Base-by-base conservation (phyloP, 306 rosid species). In the Quercus gilva region DNA sequence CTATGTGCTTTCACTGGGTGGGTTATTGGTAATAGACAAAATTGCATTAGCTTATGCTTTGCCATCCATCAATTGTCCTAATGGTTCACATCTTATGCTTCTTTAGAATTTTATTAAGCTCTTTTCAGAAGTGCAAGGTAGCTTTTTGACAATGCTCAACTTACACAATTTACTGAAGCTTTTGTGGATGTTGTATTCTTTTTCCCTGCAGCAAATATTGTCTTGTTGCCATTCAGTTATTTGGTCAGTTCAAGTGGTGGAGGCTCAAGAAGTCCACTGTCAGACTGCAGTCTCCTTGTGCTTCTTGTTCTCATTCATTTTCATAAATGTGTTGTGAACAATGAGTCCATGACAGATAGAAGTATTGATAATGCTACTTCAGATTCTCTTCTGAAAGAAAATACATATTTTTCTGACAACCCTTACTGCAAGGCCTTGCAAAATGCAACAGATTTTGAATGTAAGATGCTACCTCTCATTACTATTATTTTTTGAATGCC, bases 231-330 rank as follows among this genome's bases (percentile, higher is more conserved):
- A 53, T 88, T 93, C 85, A 91, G 89, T 83, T 90, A 84, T 86
- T 87, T 96, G 85, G 89, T 88, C 87, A 91, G 89, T 84, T 88
- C 99, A 55, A 91, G 87, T 41, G 76, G 87, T 69, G 96, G 85
- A 85, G 92, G 90, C 79, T 86, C 93, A 58, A 90, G 84, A 85
- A 90, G 88, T 85, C 87, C 88, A 51, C 76, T 96, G 86, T 93
- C 97, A 5, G 97, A 96, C 78, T 86, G 90, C 82, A 96, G 99
- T 88, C 87, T 96, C 79, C 90, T 91, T 3, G 94, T 87, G 83
- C 96, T 96, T 69, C 99, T 96, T 83, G 84, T 96, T 84, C 98
- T 93, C 71, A 86, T 88, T 80, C 98, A 96, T 89, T 91, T 91
- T 85, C 98, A 84, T 80, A 93, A 89, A 86, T 93, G 96, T 79